Conservation (phyloP, 192 early-diverging fungal genomes). For the Gonapodya prolifera region DNA sequence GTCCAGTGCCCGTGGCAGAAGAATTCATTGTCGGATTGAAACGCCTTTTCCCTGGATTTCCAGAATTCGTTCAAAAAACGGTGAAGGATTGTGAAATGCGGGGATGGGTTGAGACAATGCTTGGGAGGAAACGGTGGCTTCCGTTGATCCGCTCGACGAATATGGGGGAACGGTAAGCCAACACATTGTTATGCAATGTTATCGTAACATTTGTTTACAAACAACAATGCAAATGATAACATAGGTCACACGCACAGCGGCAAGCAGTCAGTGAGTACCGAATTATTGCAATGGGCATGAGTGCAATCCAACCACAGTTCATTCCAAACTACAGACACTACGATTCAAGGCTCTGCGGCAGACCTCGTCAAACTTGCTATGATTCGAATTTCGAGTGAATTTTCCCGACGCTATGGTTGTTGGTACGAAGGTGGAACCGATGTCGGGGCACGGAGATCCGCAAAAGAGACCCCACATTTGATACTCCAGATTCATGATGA, state of each 20-base stretch:
- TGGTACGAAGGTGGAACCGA: neutral
- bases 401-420: slow-evolving; percentile 9
- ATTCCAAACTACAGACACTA: slow-evolving; percentile 14
- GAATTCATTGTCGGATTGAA: slow-evolving; percentile 11
- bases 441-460: neutral
- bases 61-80: neutral
- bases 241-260: slow-evolving; percentile 20
- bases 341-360: slow-evolving; percentile 23
- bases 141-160: slow-evolving; percentile 18
- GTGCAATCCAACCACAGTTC: neutral
- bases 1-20: slow-evolving; percentile 9
- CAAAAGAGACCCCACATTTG: slow-evolving; percentile 11
- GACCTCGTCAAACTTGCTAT: slow-evolving; percentile 14
- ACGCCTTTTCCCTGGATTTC: neutral
- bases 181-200: neutral
- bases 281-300: neutral
- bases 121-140: slow-evolving; percentile 15
- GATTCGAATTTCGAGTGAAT: neutral
- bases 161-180: slow-evolving; percentile 12
- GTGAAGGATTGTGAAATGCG: slow-evolving; percentile 12
- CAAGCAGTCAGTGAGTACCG: slow-evolving; percentile 19
- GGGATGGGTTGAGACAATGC: slow-evolving; percentile 20
- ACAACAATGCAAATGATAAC: slow-evolving; percentile 2
- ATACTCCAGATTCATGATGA: slow-evolving; percentile 23
- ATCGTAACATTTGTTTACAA: slow-evolving; percentile 7